phyloP scores from a whole-genome alignment of 768 basidiomycete genomes.

The Thelephora ganbajun region DNA sequence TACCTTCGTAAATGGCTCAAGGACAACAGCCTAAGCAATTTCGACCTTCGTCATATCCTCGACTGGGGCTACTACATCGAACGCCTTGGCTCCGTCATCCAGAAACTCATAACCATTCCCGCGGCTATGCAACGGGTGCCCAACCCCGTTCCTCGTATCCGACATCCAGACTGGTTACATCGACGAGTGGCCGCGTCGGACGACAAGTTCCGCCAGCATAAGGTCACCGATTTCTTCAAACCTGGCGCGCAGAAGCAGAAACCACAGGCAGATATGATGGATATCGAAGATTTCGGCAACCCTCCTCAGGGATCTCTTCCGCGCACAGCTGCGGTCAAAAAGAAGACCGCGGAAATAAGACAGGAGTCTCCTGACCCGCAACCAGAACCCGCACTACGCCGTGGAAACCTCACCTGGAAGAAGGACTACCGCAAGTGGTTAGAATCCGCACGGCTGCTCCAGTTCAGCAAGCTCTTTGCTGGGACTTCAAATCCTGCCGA shows the following conservation, averaged over 20 bases:
- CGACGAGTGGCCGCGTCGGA: slow-evolving; percentile 77
- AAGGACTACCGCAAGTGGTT: slow-evolving; percentile 72
- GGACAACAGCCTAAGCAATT: slow-evolving; percentile 73
- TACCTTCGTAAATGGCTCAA: slow-evolving; percentile 96
- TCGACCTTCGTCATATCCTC: slow-evolving; percentile 86
- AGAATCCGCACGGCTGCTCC: slow-evolving; percentile 12
- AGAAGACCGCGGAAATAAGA: slow-evolving; percentile 18
- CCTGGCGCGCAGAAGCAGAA: slow-evolving; percentile 19
- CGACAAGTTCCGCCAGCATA: slow-evolving; percentile 98
- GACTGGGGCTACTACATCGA: slow-evolving; percentile 99
- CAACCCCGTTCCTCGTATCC: slow-evolving; percentile 91
- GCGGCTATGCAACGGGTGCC: slow-evolving; percentile 96
- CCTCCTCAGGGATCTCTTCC: slow-evolving; percentile 14
- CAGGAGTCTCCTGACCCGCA: slow-evolving; percentile 1
- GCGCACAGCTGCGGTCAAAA: slow-evolving; percentile 41
- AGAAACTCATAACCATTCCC: slow-evolving; percentile 97
- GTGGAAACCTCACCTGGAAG: slow-evolving; percentile 67
- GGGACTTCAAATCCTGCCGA: slow-evolving; percentile 15
- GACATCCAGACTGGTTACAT: slow-evolving; percentile 95
- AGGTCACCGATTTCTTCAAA: slow-evolving; percentile 89
- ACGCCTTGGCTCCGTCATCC: slow-evolving; percentile 91
- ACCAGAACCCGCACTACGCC: slow-evolving; percentile 47
- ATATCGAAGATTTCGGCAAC: slow-evolving; percentile 12
- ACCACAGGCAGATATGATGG: slow-evolving; percentile 19
- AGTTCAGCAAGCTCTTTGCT: background rate